Conservation (phyloP, 345 rosid genomes). For the Moricandia moricandioides region DNA sequence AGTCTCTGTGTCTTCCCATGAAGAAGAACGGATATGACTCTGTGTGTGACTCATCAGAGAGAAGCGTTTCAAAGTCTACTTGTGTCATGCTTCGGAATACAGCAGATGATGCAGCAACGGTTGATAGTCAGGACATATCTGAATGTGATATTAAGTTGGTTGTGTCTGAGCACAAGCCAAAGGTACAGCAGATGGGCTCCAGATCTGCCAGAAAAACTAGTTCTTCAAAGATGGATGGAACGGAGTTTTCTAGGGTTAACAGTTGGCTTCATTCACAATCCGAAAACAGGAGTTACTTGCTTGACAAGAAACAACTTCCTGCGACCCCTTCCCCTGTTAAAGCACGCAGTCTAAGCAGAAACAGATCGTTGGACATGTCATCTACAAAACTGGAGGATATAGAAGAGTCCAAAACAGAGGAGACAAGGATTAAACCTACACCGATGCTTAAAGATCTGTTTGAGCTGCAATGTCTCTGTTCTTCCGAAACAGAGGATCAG, state of each 20-base stretch:
- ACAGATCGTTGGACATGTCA: background rate
- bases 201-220: constrained; percentile 13
- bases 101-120: constrained; percentile 54
- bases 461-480: constrained; percentile 37
- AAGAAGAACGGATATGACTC: constrained; percentile 36
- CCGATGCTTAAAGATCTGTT: constrained; percentile 46
- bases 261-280: constrained; percentile 50
- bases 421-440: constrained; percentile 30
- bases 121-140: constrained; percentile 53
- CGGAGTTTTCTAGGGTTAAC: constrained; percentile 42
- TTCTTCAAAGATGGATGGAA: constrained; percentile 17
- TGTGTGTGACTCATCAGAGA: constrained; percentile 43
- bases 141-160: constrained; percentile 52
- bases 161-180: constrained; percentile 35
- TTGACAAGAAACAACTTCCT: constrained; percentile 40
- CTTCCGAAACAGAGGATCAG: constrained; percentile 34
- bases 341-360: constrained; percentile 17
- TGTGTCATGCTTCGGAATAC: constrained; percentile 39
- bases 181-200: background rate
- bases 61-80: constrained; percentile 55
- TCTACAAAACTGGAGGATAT: constrained; percentile 17
- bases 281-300: constrained; percentile 21
- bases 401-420: constrained; percentile 30
- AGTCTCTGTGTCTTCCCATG: constrained; percentile 52
- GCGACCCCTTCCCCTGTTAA: constrained; percentile 37